Percentiles rank a stretch among this genome's conserved stretches.
Conservation (phyloP, 805 yeast genomes). For the Debaryomyces castellii region DNA sequence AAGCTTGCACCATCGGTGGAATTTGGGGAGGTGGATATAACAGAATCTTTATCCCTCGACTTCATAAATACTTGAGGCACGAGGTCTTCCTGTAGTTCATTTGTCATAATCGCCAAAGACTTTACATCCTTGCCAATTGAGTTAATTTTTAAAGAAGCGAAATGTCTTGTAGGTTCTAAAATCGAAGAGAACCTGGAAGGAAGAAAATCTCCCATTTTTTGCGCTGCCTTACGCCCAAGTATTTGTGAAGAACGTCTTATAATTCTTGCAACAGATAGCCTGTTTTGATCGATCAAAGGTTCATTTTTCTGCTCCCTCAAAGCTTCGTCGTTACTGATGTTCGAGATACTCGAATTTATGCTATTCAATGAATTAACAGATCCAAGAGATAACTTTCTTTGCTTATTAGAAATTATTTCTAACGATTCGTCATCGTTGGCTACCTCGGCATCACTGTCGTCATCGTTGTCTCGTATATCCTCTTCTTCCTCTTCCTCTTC, state of each 20-base stretch:
- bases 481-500: conserved; percentile 21
- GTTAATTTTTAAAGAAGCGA: conserved; percentile 76
- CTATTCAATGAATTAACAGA: conserved; percentile 36
- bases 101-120: conserved; percentile 46
- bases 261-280: conserved; percentile 73
- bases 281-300: conserved; percentile 68
- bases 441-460: conserved; percentile 11
- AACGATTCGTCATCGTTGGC: conserved; percentile 21
- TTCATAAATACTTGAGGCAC: conserved; percentile 29
- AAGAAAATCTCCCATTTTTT: conserved; percentile 81
- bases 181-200: conserved; percentile 81
- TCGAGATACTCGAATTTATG: conserved; percentile 33
- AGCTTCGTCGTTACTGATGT: conserved; percentile 14
- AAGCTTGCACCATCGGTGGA: conserved; percentile 6
- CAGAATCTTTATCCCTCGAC: conserved; percentile 5
- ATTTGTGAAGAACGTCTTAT: conserved; percentile 76
- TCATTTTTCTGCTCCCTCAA: conserved; percentile 36
- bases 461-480: conserved; percentile 21
- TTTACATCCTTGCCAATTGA: conserved; percentile 39
- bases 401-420: conserved; percentile 26
- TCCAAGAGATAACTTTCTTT: conserved; percentile 39
- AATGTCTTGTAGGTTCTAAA: conserved; percentile 86
- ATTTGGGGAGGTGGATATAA: conserved; percentile 5
- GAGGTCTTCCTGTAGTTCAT: conserved; percentile 28
- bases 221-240: conserved; percentile 79